phyloP scores from a whole-genome alignment of 1,284 basidiomycete species.

The Crepidotus sp. region DNA sequence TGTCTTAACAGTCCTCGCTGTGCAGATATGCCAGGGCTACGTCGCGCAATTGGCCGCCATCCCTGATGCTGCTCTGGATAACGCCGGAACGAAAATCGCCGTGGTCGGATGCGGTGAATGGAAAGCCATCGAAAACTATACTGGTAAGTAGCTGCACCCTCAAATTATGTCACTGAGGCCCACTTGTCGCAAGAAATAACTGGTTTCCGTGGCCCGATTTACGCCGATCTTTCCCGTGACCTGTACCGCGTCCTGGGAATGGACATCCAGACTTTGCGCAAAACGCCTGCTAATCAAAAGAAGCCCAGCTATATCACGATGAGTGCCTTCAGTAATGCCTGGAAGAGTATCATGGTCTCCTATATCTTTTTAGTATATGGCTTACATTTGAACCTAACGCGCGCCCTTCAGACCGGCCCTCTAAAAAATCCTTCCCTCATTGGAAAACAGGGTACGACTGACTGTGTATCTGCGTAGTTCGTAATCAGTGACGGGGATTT shows the following conservation, averaged over 20 bases:
- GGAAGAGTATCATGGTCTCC: slow-evolving; percentile 42
- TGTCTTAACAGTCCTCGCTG: neutral
- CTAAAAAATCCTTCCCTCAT: slow-evolving; percentile 38
- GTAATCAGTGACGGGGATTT: too few relatives aligned
- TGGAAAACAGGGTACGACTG: slow-evolving; percentile 35
- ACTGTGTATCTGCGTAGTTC: too few relatives aligned
- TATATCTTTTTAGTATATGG: too few relatives aligned
- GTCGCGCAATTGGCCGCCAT: slow-evolving; percentile 42
- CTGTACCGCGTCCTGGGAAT: slow-evolving; percentile 48
- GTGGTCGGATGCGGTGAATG: slow-evolving; percentile 60
- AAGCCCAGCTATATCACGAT: slow-evolving; percentile 39
- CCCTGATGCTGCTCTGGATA: slow-evolving; percentile 33
- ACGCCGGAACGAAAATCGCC: slow-evolving; percentile 36
- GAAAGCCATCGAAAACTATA: slow-evolving; percentile 45
- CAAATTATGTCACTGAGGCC: neutral
- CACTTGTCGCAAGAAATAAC: slow-evolving; percentile 33
- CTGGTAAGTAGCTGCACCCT: slow-evolving; percentile 27
- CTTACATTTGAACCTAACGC: neutral
- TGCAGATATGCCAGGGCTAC: slow-evolving; percentile 31
- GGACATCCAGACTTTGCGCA: slow-evolving; percentile 34
- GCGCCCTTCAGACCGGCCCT: slow-evolving; percentile 2
- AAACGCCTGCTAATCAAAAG: slow-evolving; percentile 37
- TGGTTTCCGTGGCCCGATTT: slow-evolving; percentile 41
- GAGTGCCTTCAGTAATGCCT: slow-evolving; percentile 25
- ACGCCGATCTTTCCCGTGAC: slow-evolving; percentile 48